Conservation (phyloP, 2,329 filamentous ascomycete genomes). For the Ilyonectria destructans region DNA sequence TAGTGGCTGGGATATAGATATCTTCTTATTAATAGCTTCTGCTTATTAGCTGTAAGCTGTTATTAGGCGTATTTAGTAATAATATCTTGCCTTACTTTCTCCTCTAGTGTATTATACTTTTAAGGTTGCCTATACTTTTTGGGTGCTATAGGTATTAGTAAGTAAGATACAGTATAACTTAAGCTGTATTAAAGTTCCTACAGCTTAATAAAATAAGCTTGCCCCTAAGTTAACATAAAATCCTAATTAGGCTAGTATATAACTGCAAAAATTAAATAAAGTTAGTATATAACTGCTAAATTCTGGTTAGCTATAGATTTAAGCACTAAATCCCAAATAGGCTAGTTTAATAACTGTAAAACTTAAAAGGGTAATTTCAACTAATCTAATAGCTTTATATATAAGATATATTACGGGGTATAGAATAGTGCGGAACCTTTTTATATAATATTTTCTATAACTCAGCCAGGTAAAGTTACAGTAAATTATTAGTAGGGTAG, state of each 20-base stretch:
- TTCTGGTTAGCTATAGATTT: background rate
- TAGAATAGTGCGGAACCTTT: no score
- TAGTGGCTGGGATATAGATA: no score
- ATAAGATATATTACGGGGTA: no score
- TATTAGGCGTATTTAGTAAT: constrained; percentile 17
- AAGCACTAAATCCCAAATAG: constrained; percentile 5
- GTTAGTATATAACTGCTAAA: background rate
- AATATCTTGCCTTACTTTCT: constrained; percentile 21
- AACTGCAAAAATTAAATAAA: constrained; percentile 8
- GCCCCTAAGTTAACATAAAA: constrained; percentile 16
- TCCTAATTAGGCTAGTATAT: constrained; percentile 14
- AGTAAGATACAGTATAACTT: background rate
- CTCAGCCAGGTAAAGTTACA: no score
- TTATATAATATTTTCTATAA: no score
- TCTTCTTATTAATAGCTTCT: no score
- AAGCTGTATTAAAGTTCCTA: background rate
- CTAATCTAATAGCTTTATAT: no score
- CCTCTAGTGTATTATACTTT: constrained; percentile 15
- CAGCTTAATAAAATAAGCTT: constrained; percentile 3
- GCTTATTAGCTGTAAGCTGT: no score
- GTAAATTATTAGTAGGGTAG: no score
- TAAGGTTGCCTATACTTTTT: constrained; percentile 15
- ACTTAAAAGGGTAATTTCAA: constrained; percentile 16
- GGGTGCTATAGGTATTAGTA: constrained; percentile 16
- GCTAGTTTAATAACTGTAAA: background rate